Evolutionary conservation across 495 filamentous ascomycete genomes (phyloP).

Genomic region (Aspergillus heteromorphus): DNA sequence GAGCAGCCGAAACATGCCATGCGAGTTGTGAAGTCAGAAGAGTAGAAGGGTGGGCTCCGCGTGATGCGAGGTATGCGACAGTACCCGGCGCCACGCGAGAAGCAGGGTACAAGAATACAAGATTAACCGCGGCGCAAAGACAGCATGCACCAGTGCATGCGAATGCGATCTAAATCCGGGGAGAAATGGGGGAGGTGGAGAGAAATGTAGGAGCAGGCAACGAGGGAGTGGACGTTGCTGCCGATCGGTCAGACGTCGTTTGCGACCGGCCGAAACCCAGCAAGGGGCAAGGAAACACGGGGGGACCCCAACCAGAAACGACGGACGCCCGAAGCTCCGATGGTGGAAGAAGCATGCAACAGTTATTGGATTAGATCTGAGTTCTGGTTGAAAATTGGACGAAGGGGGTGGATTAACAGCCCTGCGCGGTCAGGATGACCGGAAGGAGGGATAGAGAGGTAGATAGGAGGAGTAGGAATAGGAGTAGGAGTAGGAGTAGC

Average conservation of each 20-base stretch:
- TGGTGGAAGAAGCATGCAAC: conserved; percentile 3
- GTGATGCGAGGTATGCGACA: conserved; percentile 22
- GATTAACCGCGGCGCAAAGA: conserved; percentile 5
- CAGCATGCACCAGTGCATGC: conserved; percentile 18
- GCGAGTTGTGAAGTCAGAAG: conserved; percentile 26
- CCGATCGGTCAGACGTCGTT: conserved; percentile 17
- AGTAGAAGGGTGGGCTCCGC: neutral
- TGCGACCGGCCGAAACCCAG: conserved; percentile 17
- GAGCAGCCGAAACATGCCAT: conserved; percentile 56
- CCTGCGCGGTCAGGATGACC: neutral
- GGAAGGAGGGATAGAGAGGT: neutral
- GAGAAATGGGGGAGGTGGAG: conserved; percentile 9
- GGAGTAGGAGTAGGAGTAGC: neutral
- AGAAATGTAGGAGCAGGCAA: conserved; percentile 5
- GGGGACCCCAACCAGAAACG: conserved; percentile 9
- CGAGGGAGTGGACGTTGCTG: conserved; percentile 10
- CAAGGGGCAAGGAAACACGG: conserved; percentile 15
- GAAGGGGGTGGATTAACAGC: too few species aligned
- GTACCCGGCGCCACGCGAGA: neutral
- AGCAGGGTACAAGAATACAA: neutral
- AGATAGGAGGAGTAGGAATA: neutral
- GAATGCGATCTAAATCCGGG: conserved; percentile 16
- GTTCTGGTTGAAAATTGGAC: neutral
- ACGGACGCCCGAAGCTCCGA: conserved; percentile 2
- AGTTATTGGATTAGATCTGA: conserved; percentile 1